These are phyloP conservation scores for Trichoderma orchidacearum DNA, from an alignment of 495 filamentous ascomycete genomes.

Conservation along the genomic window DNA sequence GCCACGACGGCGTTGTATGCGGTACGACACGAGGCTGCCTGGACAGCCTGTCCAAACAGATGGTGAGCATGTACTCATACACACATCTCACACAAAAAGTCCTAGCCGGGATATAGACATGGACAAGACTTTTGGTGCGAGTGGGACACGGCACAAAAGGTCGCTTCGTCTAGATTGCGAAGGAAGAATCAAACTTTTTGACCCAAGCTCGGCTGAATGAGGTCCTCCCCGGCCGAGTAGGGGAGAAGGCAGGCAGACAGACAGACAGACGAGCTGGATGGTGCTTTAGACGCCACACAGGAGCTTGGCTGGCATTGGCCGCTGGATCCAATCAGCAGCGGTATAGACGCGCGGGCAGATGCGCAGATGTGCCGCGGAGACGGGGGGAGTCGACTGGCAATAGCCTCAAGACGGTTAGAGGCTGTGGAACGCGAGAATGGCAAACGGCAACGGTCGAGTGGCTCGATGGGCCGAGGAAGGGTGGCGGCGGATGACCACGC, in stretches of 20 bases:
- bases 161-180: background rate
- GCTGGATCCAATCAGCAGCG: background rate
- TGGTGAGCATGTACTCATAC: background rate
- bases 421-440: too few species aligned
- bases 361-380: background rate
- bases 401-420: too few species aligned
- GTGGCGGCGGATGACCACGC: background rate
- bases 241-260: background rate
- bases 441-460: background rate
- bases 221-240: background rate
- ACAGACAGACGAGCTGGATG: background rate
- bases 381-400: background rate
- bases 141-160: background rate
- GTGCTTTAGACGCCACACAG: background rate
- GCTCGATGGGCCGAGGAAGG: background rate
- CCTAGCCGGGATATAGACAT: too few species aligned
- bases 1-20: background rate
- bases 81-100: too few species aligned
- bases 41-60: background rate
- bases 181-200: too few species aligned
- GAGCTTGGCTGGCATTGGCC: background rate
- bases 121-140: background rate
- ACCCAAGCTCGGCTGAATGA: background rate
- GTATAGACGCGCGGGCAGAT: background rate
- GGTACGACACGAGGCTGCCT: background rate